A percentile compares a stretch with the other conserved stretches of the same genome.
Evolutionary conservation across 169 alveolate genomes (phyloP).

Genomic region (Cryptosporidium meleagridis): DNA sequence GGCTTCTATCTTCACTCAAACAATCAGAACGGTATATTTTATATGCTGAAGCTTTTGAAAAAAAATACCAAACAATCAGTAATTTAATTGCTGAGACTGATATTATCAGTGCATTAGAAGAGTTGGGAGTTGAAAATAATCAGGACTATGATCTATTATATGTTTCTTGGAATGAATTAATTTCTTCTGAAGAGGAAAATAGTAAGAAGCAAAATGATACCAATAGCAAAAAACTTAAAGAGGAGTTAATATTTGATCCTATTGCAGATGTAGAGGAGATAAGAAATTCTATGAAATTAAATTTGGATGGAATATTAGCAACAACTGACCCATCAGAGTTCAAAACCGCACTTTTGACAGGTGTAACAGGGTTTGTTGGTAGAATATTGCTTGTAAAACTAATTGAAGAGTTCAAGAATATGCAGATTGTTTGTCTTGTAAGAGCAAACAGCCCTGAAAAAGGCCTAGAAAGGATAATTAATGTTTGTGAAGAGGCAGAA

Average conservation of each 20-base stretch:
- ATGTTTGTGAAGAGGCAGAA: constrained; percentile 80
- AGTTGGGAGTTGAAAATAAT: constrained; percentile 76
- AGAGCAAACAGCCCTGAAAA: constrained; percentile 77
- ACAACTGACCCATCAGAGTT: constrained; percentile 68
- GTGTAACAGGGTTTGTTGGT: constrained; percentile 75
- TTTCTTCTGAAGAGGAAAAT: constrained; percentile 7
- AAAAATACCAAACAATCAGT: constrained; percentile 69
- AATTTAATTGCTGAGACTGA: constrained; percentile 78
- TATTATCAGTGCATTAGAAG: constrained; percentile 76
- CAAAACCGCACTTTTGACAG: constrained; percentile 74
- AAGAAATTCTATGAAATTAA: neutral
- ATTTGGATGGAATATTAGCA: constrained; percentile 57
- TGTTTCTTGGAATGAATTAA: constrained; percentile 71
- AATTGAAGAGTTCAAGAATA: constrained; percentile 28
- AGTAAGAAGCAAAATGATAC: constrained; percentile 18
- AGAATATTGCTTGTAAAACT: constrained; percentile 78
- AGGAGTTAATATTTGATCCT: constrained; percentile 21
- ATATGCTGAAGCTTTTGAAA: constrained; percentile 77
- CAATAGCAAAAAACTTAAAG: neutral
- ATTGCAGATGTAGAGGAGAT: constrained; percentile 18
- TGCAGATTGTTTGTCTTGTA: constrained; percentile 79
- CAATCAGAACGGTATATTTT: constrained; percentile 79
- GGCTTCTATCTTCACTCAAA: constrained; percentile 78
- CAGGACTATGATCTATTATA: constrained; percentile 78
- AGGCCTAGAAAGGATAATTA: constrained; percentile 77